A percentile compares a stretch with the other conserved stretches of the same genome.
Evolutionary conservation across 345 rosid genomes (phyloP).

Genomic region (Citrus sp.): DNA sequence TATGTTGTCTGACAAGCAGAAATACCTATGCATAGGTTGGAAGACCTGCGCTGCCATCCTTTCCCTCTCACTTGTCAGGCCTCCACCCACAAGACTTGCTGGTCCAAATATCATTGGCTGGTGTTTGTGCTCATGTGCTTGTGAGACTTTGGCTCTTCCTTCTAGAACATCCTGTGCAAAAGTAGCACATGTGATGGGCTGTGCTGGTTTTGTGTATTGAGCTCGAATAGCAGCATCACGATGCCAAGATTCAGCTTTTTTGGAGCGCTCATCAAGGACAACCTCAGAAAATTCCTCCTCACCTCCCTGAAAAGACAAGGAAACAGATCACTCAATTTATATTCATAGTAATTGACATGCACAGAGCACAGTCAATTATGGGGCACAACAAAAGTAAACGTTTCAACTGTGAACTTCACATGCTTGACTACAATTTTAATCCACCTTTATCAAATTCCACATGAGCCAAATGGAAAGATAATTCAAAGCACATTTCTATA

Average conservation of each 20-base stretch:
- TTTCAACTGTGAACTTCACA: not conserved
- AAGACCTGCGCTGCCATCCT: conserved; percentile 86
- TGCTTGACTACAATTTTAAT: not conserved
- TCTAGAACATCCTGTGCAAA: conserved; percentile 96
- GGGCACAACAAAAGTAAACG: not conserved
- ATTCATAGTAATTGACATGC: not conserved
- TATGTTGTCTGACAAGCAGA: not conserved
- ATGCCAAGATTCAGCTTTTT: conserved; percentile 89
- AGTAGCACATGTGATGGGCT: conserved; percentile 90
- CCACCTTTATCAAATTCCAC: conserved; percentile 3
- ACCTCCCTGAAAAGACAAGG: conserved; percentile 52
- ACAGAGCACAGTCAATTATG: not conserved
- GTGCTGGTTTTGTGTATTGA: conserved; percentile 65
- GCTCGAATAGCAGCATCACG: conserved; percentile 68
- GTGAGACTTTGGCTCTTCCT: conserved; percentile 79
- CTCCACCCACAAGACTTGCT: conserved; percentile 70
- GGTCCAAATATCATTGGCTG: conserved; percentile 93
- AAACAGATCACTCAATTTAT: not conserved
- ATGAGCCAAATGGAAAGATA: not conserved
- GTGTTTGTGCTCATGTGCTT: conserved; percentile 90
- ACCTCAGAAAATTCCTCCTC: conserved; percentile 61
- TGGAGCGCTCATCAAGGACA: conserved; percentile 69
- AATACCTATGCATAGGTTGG: conserved; percentile 80
- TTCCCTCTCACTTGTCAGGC: conserved; percentile 66
- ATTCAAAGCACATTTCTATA: not conserved